phyloP scores from a whole-genome alignment of 495 filamentous ascomycete genomes.

The Lepidopterella palustris region DNA sequence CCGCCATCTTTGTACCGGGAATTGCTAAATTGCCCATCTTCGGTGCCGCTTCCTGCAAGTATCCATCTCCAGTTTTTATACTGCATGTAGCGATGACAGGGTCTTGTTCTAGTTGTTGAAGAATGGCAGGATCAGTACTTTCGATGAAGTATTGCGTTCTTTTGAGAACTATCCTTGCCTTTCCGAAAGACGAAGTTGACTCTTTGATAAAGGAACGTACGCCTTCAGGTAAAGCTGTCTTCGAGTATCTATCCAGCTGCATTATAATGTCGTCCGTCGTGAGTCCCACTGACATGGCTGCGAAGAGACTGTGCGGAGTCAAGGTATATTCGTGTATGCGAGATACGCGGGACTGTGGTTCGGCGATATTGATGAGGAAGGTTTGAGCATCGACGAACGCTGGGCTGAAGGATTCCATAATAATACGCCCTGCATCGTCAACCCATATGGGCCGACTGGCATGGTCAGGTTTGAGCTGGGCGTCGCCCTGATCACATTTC shows the following conservation, averaged over 20 bases:
- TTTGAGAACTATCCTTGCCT: constrained; percentile 91
- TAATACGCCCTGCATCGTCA: constrained; percentile 74
- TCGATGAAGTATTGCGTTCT: constrained; percentile 92
- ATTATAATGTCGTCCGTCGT: constrained; percentile 83
- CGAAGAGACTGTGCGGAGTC: constrained; percentile 87
- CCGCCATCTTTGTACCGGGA: constrained; percentile 88
- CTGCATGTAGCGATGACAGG: constrained; percentile 59
- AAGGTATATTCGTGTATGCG: constrained; percentile 91
- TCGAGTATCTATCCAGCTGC: constrained; percentile 78
- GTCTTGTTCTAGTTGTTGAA: constrained; percentile 76
- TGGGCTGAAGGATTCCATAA: constrained; percentile 91
- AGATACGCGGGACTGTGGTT: constrained; percentile 79
- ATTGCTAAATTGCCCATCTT: constrained; percentile 89
- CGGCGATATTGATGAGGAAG: constrained; percentile 91
- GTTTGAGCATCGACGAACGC: constrained; percentile 79
- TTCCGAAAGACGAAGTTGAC: constrained; percentile 85
- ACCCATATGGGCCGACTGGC: constrained; percentile 82
- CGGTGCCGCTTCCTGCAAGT: constrained; percentile 73
- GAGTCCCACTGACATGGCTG: constrained; percentile 86
- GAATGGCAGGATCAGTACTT: constrained; percentile 73
- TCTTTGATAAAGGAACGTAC: constrained; percentile 74
- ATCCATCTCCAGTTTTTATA: constrained; percentile 58
- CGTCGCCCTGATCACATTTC: constrained; percentile 72
- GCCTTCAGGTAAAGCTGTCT: constrained; percentile 72
- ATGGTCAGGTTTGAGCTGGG: constrained; percentile 81